These are phyloP conservation scores for Globisporangium lucens DNA, from an alignment of 352 stramenopile genomes.

Conservation along the genomic window DNA sequence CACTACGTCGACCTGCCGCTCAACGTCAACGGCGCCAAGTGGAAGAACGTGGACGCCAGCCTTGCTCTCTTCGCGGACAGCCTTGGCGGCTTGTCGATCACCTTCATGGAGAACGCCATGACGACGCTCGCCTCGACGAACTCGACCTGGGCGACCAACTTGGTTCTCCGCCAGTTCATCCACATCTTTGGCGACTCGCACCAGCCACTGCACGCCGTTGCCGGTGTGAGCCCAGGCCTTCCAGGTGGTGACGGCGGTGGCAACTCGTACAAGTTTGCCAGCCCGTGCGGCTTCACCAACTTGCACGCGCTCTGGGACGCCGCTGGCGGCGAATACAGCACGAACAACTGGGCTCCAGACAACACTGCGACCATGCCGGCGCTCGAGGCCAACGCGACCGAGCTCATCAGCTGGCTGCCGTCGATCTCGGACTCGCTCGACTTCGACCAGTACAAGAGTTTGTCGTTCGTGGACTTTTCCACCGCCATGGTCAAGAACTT, in stretches of 20 bases:
- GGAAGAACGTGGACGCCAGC: constrained; percentile 33
- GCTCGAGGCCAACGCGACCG: constrained; percentile 38
- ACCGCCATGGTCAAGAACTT: constrained; percentile 27
- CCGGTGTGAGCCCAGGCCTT: constrained; percentile 39
- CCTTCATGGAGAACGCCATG: constrained; percentile 44
- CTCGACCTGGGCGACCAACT: constrained; percentile 64
- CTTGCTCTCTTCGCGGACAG: constrained; percentile 50
- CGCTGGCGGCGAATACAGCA: constrained; percentile 41
- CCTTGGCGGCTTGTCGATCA: constrained; percentile 43
- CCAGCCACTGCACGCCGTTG: constrained; percentile 57
- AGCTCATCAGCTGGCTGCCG: constrained; percentile 37
- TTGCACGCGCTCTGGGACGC: constrained; percentile 65
- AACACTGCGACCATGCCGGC: constrained; percentile 16
- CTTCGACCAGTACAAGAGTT: constrained; percentile 36
- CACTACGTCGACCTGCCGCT: constrained; percentile 69
- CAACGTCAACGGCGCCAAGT: constrained; percentile 44
- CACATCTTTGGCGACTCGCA: constrained; percentile 68
- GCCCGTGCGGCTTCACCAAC: constrained; percentile 52
- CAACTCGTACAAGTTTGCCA: constrained; percentile 55
- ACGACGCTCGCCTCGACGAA: constrained; percentile 58
- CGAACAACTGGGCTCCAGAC: constrained; percentile 47
- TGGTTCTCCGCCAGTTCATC: constrained; percentile 65
- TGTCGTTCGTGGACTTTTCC: constrained; percentile 34
- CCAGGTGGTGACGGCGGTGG: constrained; percentile 51
- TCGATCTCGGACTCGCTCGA: constrained; percentile 34